Conservation (phyloP, 2,329 filamentous ascomycete species). For the Emydomyces testavorans region DNA sequence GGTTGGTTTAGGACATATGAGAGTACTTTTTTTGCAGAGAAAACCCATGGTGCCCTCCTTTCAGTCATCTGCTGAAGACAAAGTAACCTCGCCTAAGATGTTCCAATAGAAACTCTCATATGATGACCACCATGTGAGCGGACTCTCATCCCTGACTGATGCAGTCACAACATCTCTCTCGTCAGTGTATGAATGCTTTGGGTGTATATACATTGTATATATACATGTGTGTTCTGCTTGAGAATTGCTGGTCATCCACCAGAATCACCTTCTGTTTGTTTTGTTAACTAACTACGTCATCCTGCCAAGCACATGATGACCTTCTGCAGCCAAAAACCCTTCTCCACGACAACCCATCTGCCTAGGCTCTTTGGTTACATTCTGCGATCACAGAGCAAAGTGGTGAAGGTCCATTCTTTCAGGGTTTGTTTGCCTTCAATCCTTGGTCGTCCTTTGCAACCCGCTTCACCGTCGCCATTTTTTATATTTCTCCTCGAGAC, state of each 20-base stretch:
- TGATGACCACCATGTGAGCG: background rate
- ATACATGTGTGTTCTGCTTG: no score
- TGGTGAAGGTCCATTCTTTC: no score
- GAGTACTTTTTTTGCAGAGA: background rate
- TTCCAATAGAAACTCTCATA: background rate
- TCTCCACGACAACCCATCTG: background rate
- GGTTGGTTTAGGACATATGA: background rate
- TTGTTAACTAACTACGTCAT: slow-evolving; percentile 3
- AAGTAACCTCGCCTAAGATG: background rate
- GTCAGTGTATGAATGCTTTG: no score
- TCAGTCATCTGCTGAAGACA: background rate
- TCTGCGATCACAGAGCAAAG: no score
- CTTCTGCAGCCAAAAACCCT: no score
- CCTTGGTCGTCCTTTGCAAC: background rate
- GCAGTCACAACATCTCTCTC: no score
- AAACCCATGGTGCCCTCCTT: background rate
- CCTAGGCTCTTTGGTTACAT: background rate
- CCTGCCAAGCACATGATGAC: slow-evolving; percentile 1
- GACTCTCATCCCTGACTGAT: background rate
- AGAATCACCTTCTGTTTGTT: background rate
- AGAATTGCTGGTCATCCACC: background rate
- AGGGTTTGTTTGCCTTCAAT: no score
- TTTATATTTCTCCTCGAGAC: background rate
- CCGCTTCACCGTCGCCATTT: background rate
- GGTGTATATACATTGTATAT: no score